Conservation (phyloP, 2,329 filamentous ascomycete genomes). For the Albifimbria verrucaria region DNA sequence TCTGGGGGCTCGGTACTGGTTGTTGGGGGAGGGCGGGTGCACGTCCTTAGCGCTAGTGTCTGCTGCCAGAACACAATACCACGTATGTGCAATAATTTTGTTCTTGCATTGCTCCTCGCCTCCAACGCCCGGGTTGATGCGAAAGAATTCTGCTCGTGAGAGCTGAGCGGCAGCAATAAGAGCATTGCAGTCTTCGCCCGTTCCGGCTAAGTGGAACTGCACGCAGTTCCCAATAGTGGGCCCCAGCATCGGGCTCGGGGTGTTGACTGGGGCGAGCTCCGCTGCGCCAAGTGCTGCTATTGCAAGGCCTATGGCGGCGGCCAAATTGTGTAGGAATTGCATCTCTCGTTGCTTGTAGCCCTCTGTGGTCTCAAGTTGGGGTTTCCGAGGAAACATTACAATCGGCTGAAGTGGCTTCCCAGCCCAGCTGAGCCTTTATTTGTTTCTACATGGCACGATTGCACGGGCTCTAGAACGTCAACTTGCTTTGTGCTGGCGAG, state of each 20-base stretch:
- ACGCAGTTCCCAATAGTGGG: slow-evolving; percentile 7
- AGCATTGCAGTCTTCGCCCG: slow-evolving; percentile 6
- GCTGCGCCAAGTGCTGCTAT: neutral
- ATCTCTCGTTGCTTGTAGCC: too few species aligned
- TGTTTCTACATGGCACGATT: too few species aligned
- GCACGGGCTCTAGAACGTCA: too few species aligned
- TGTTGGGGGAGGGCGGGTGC: slow-evolving; percentile 1
- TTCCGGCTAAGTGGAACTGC: slow-evolving; percentile 6
- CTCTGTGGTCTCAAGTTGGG: too few species aligned
- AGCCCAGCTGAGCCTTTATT: too few species aligned
- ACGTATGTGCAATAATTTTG: slow-evolving; percentile 5
- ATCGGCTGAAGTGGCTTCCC: too few species aligned
- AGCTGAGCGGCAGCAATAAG: slow-evolving; percentile 6
- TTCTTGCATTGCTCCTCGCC: slow-evolving; percentile 4
- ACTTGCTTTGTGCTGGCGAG: too few species aligned
- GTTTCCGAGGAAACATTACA: too few species aligned
- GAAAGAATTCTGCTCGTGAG: slow-evolving; percentile 8
- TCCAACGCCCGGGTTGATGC: slow-evolving; percentile 8
- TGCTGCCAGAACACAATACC: slow-evolving; percentile 20
- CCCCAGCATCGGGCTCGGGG: slow-evolving; percentile 8
- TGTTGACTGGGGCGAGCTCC: slow-evolving; percentile 8
- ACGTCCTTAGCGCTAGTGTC: too few species aligned
- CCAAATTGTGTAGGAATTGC: neutral
- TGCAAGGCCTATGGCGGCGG: neutral
- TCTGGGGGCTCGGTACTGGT: too few species aligned